Conservation (phyloP, 495 filamentous ascomycete species). For the Sabuloglossum arenarium region DNA sequence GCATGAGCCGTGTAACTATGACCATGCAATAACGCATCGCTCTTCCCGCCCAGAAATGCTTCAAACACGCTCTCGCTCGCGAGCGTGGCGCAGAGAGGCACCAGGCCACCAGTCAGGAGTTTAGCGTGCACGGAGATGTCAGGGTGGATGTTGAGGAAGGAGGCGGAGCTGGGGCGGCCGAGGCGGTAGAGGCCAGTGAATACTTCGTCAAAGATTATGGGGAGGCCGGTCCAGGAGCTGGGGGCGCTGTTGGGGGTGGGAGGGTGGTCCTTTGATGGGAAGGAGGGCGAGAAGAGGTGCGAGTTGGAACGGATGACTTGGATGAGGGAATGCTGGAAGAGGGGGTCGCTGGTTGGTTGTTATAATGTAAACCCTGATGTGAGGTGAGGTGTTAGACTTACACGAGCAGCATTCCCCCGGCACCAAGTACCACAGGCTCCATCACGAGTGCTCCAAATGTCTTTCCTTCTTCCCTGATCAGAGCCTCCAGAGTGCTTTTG, state of each 20-base stretch:
- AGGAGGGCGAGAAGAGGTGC: constrained; percentile 22
- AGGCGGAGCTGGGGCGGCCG: constrained; percentile 39
- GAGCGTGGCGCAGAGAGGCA: constrained; percentile 51
- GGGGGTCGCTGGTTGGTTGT: constrained; percentile 35
- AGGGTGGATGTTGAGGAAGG: constrained; percentile 40
- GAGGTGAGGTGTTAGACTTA: constrained; percentile 17
- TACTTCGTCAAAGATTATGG: constrained; percentile 60
- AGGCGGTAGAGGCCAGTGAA: constrained; percentile 68
- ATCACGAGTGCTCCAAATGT: constrained; percentile 56
- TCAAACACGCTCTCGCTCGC: constrained; percentile 51
- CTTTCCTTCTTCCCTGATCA: constrained; percentile 28
- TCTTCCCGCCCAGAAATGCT: constrained; percentile 48
- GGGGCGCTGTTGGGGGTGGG: constrained; percentile 8
- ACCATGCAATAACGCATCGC: constrained; percentile 53
- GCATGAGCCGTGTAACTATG: constrained; percentile 70
- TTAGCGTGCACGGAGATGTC: constrained; percentile 64
- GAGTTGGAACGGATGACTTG: constrained; percentile 35
- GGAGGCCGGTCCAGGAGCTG: constrained; percentile 42
- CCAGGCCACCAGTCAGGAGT: constrained; percentile 51
- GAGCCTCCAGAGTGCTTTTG: constrained; percentile 22
- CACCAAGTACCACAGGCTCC: constrained; percentile 55
- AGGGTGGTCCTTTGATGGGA: background rate
- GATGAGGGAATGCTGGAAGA: constrained; percentile 50
- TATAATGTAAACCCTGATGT: background rate
- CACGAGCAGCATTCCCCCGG: constrained; percentile 61